A percentile compares a stretch with the other conserved stretches of the same genome.
phyloP scores from a whole-genome alignment of 1,284 basidiomycete genomes.

The Calocybe gambosa region DNA sequence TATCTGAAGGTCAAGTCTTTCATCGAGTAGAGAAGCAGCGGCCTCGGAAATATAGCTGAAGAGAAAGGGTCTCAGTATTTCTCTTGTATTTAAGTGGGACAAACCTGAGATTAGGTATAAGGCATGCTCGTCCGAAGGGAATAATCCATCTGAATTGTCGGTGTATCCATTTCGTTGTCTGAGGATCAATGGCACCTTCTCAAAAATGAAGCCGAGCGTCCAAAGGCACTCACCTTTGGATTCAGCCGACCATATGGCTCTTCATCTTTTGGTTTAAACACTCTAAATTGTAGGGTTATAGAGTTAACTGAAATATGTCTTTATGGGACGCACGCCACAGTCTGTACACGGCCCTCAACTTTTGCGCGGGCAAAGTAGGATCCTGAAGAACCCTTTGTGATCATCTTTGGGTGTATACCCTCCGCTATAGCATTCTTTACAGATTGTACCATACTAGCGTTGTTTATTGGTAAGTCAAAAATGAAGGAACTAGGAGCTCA shows the following conservation, averaged over 20 bases:
- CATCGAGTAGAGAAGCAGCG: constrained; percentile 81
- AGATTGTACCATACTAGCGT: constrained; percentile 51
- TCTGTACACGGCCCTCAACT: constrained; percentile 63
- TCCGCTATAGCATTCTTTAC: constrained; percentile 66
- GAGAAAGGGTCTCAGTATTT: constrained; percentile 4
- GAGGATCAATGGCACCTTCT: neutral
- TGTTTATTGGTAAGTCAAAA: neutral
- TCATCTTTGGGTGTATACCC: constrained; percentile 85
- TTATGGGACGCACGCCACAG: constrained; percentile 58
- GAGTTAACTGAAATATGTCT: neutral
- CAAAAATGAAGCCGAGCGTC: neutral
- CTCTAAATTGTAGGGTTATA: constrained; percentile 34
- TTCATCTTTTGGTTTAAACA: constrained; percentile 90
- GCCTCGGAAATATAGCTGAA: constrained; percentile 48
- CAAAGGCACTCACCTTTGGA: constrained; percentile 51
- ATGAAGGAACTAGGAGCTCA: constrained; percentile 30
- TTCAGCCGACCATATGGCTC: constrained; percentile 82
- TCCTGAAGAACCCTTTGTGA: constrained; percentile 79
- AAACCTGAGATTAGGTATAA: constrained; percentile 81
- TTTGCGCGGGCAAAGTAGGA: constrained; percentile 83
- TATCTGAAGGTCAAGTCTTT: constrained; percentile 68
- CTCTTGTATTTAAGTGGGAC: constrained; percentile 5
- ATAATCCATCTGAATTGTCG: constrained; percentile 80
- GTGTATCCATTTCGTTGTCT: constrained; percentile 91
- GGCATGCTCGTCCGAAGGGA: constrained; percentile 79